These are phyloP conservation scores for Cyclotella cryptica DNA, from an alignment of 108 stramenopile genomes.

Conservation along the genomic window DNA sequence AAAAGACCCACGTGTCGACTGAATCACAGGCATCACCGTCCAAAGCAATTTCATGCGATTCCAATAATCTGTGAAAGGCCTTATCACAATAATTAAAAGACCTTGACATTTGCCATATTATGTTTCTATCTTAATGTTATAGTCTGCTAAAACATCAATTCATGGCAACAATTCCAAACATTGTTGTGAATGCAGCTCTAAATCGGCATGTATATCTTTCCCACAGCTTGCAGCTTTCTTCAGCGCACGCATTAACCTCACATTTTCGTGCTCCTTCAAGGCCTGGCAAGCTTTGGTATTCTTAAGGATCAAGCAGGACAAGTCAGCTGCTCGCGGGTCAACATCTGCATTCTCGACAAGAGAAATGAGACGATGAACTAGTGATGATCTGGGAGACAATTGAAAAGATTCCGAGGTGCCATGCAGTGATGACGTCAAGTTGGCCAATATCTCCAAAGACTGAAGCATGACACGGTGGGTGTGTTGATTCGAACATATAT, in stretches of 20 bases:
- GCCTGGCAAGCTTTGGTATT: neutral
- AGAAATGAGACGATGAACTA: slow-evolving; percentile 3
- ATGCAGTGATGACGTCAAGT: neutral
- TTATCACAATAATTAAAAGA: no score
- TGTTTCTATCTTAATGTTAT: no score
- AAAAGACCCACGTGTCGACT: no score
- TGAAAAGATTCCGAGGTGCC: neutral
- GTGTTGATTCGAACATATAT: neutral
- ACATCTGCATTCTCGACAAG: slow-evolving; percentile 19
- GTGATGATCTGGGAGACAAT: neutral
- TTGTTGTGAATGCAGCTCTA: slow-evolving; percentile 22
- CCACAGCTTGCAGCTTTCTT: slow-evolving; percentile 14
- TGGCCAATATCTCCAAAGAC: slow-evolving; percentile 33
- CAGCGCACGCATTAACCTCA: slow-evolving; percentile 10
- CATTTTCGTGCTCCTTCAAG: neutral
- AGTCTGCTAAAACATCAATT: neutral
- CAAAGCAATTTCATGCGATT: no score
- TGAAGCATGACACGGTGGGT: slow-evolving; percentile 16
- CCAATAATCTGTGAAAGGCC: no score
- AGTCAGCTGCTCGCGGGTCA: slow-evolving; percentile 21
- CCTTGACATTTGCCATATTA: no score
- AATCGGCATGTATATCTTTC: slow-evolving; percentile 19
- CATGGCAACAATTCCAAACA: slow-evolving; percentile 11
- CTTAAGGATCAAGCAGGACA: slow-evolving; percentile 20
- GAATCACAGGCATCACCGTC: no score